Evolutionary conservation across 192 early-diverging fungal genomes (phyloP).

Genomic region (Umbelopsis vinacea): DNA sequence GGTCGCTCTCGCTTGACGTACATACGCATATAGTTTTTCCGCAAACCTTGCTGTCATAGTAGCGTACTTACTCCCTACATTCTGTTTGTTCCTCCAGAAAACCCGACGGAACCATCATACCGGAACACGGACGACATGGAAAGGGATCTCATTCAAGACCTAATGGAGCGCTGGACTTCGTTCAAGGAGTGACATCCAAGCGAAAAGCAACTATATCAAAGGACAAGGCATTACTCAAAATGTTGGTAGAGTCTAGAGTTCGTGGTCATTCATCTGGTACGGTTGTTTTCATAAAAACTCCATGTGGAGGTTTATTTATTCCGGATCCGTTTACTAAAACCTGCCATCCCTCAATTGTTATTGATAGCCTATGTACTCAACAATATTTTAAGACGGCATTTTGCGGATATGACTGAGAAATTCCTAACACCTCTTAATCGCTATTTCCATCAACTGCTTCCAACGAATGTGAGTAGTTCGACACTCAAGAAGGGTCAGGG

Average conservation of each 20-base stretch:
- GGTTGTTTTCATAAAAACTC: not conserved
- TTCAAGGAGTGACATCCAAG: constrained; percentile 65
- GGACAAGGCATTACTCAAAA: constrained; percentile 82
- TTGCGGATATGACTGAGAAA: constrained; percentile 90
- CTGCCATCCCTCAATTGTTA: constrained; percentile 2
- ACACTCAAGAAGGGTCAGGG: constrained; percentile 33
- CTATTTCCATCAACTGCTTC: constrained; percentile 89
- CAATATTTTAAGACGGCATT: constrained; percentile 91
- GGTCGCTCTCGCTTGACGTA: too few relatives aligned
- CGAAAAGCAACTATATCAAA: constrained; percentile 81
- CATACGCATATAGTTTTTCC: not conserved
- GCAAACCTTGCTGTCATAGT: not conserved
- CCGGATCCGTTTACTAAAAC: not conserved
- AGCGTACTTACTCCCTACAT: too few relatives aligned
- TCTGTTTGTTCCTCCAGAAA: constrained; percentile 25
- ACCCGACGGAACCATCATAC: constrained; percentile 40
- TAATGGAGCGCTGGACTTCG: constrained; percentile 49
- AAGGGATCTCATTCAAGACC: constrained; percentile 37
- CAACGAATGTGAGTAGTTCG: constrained; percentile 42
- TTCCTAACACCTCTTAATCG: constrained; percentile 95
- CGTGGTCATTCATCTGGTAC: constrained; percentile 70
- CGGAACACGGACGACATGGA: constrained; percentile 6
- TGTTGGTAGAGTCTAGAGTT: constrained; percentile 72
- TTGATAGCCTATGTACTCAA: constrained; percentile 75
- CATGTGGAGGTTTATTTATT: not conserved